Evolutionary conservation across 164 flowering plant species (phyloP), one percentile per base, ranked within the genome.

Genomic region (Protea cynaroides): DNA sequence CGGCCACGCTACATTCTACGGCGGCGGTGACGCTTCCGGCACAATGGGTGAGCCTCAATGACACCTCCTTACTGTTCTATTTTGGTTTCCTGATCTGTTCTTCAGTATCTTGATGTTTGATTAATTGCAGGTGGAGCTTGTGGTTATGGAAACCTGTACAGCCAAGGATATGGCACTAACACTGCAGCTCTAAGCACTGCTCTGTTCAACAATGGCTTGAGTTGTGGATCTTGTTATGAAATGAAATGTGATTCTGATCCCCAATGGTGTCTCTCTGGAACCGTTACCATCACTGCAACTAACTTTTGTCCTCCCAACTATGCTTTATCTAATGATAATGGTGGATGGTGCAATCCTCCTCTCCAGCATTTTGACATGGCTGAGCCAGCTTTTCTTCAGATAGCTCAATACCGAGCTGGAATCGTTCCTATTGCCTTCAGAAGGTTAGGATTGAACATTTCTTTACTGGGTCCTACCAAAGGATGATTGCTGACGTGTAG

Each of bases 281-380:
- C 71, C 43, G 77, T 82, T 61, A 69, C 66, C 5, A 78, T 84
- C 53, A 84, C 88, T 0, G 88, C 88, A 7, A 84, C 88, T 38
- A 81, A 83, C 38, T 79, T 77, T 57, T 81, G 86, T 18, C 86
- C 86, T 8, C 83, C 86, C 1, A 81, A 83, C 65, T 29, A 58
- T 5, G 78, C 81, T 12, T 57, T 73, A 23, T 37, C 85, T 18
- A 83, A 74, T 25, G 69, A 80, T 81, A 78, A 81, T 58, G 88
- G 88, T 29, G 85, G 88, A 5, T 84, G 88, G 88, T 82, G 88
- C 73, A 83, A 83, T 56, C 85, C 87, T 55, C 87, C 87, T 49
- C 81, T 72, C 19, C 74, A 81, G 46, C 87, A 83, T 59, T 83
- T 83, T 44, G 87, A 83, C 38, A 18, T 84, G 75, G 82, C 85